Evolutionary conservation across 2,329 filamentous ascomycete species (phyloP).

Genomic region (Sclerotinia spermophila): DNA sequence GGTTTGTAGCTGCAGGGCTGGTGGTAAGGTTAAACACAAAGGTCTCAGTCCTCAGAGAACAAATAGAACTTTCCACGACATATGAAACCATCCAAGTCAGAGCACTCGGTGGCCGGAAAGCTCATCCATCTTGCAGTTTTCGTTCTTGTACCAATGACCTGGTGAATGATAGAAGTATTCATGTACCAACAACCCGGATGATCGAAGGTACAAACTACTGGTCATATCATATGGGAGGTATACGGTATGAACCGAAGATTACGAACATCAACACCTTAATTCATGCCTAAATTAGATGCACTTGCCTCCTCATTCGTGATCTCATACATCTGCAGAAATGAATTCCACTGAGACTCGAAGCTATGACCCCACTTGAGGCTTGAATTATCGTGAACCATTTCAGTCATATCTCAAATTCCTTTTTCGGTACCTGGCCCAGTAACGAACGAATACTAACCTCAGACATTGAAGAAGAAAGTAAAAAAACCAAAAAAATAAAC

Average conservation of each 20-base stretch:
- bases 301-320: not conserved
- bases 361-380: conserved; percentile 6
- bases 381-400: conserved; percentile 14
- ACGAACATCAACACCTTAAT: not conserved
- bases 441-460: not conserved
- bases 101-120: not conserved
- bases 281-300: not conserved
- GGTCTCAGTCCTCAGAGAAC: not conserved
- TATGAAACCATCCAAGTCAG: conserved; percentile 10
- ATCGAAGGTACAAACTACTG: conserved; percentile 6
- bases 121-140: conserved; percentile 14
- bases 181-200: conserved; percentile 17
- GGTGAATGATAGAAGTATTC: conserved; percentile 17
- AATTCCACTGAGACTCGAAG: not conserved
- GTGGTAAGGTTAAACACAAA: conserved; percentile 2
- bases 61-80: conserved; percentile 13
- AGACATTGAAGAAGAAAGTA: not conserved
- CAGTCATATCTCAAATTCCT: conserved; percentile 10
- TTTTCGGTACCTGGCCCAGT: conserved; percentile 4
- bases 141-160: conserved; percentile 16
- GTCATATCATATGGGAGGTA: not conserved
- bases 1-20: not conserved
- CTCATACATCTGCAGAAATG: not conserved
- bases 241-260: conserved; percentile 4
- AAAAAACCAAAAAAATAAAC: not conserved